Evolutionary conservation across 2,329 filamentous ascomycete genomes (phyloP).

Genomic region (Aspergillus piperis): DNA sequence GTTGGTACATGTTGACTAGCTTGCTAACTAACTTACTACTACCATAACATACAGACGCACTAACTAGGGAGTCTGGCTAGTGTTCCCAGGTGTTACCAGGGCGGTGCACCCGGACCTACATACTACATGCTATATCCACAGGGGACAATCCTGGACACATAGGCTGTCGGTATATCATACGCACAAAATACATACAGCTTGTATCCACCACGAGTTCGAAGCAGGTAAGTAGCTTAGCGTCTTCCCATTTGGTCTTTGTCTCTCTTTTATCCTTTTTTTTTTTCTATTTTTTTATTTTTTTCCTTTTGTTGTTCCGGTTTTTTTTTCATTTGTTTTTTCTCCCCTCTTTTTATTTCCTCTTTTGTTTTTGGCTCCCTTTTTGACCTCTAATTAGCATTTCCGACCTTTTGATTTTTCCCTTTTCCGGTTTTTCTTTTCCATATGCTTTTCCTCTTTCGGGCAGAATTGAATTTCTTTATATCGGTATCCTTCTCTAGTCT

Average conservation of each 20-base stretch:
- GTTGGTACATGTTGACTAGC: neutral
- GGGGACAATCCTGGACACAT: neutral
- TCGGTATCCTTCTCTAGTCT: too few relatives aligned
- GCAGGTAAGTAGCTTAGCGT: slow-evolving; percentile 4
- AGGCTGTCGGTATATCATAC: neutral
- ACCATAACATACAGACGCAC: neutral
- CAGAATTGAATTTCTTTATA: too few relatives aligned
- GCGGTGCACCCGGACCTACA: neutral
- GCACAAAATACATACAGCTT: neutral
- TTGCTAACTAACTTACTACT: neutral
- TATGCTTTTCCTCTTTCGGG: too few relatives aligned
- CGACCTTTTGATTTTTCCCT: too few relatives aligned
- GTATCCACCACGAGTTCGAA: slow-evolving; percentile 6
- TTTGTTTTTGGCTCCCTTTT: neutral
- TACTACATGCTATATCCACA: neutral
- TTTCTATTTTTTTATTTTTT: too few relatives aligned
- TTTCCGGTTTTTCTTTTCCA: too few relatives aligned
- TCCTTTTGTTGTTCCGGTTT: neutral
- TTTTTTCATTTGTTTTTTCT: neutral
- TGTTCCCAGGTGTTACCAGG: slow-evolving; percentile 1
- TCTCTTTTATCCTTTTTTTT: neutral
- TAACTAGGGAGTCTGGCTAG: neutral
- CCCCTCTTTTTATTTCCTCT: neutral
- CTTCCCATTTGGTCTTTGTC: neutral
- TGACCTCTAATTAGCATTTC: neutral